A percentile compares a stretch with the other conserved stretches of the same genome.
phyloP scores from a whole-genome alignment of 1,284 basidiomycete species.

The Ganoderma lucidum region DNA sequence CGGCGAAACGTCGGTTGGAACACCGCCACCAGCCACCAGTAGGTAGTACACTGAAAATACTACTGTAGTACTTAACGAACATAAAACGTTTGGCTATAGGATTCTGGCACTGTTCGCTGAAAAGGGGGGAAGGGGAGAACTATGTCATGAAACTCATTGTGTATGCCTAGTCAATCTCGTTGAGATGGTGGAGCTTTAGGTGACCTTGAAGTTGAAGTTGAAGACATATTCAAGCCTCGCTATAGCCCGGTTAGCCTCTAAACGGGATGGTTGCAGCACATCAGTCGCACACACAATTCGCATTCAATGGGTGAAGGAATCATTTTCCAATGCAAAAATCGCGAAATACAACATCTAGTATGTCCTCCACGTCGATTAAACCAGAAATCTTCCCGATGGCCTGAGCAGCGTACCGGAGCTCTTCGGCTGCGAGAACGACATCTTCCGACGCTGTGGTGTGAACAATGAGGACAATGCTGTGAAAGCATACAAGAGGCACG shows the following conservation, averaged over 20 bases:
- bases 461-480: slow-evolving; percentile 13
- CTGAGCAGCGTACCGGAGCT: slow-evolving; percentile 83
- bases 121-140: too few species aligned
- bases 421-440: slow-evolving; percentile 84
- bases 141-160: not conserved
- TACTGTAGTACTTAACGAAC: too few species aligned
- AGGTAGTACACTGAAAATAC: too few species aligned
- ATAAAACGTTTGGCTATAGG: too few species aligned
- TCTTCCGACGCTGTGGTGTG: slow-evolving; percentile 53
- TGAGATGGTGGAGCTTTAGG: too few species aligned
- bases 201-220: not conserved
- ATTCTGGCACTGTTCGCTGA: not conserved
- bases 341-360: slow-evolving; percentile 82
- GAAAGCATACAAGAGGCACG: slow-evolving; percentile 33
- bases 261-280: not conserved
- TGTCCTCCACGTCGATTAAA: slow-evolving; percentile 76
- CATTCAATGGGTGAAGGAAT: not conserved
- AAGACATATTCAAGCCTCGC: too few species aligned
- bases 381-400: slow-evolving; percentile 86
- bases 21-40: not conserved
- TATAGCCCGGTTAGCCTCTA: not conserved
- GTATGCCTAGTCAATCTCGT: too few species aligned
- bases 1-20: not conserved
- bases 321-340: slow-evolving; percentile 90
- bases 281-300: not conserved